A percentile compares a stretch with the other conserved stretches of the same genome.
Evolutionary conservation across 2,329 filamentous ascomycete genomes (phyloP).

Genomic region (Penicillium freii): DNA sequence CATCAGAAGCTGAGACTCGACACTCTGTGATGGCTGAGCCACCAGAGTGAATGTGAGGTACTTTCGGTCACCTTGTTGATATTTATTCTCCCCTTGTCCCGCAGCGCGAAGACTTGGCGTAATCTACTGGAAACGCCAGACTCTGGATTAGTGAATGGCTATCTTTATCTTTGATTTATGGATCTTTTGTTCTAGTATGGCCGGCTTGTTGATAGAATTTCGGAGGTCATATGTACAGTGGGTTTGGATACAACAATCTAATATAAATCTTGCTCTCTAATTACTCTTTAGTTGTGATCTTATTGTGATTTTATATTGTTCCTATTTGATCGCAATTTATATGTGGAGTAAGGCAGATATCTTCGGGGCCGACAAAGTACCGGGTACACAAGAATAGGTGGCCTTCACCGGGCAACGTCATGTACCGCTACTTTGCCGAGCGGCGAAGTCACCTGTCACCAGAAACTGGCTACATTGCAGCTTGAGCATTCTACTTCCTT

Average conservation of each 20-base stretch:
- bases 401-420: slow-evolving; percentile 11
- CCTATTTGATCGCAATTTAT: background rate
- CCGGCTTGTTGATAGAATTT: slow-evolving; percentile 17
- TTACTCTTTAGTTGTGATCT: background rate
- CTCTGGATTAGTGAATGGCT: background rate
- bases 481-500: slow-evolving; percentile 5
- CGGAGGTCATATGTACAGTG: slow-evolving; percentile 14
- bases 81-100: slow-evolving; percentile 4
- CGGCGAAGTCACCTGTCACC: slow-evolving; percentile 26
- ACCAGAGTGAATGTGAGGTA: slow-evolving; percentile 29
- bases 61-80: slow-evolving; percentile 3
- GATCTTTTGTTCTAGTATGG: slow-evolving; percentile 1
- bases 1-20: slow-evolving; percentile 28
- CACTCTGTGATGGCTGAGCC: slow-evolving; percentile 33
- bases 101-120: slow-evolving; percentile 13
- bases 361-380: slow-evolving; percentile 4
- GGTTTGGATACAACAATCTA: slow-evolving; percentile 1
- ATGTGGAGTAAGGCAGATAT: background rate
- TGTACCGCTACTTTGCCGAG: slow-evolving; percentile 22
- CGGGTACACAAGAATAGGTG: slow-evolving; percentile 6
- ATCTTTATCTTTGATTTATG: background rate
- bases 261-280: background rate
- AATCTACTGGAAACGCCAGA: slow-evolving; percentile 5
- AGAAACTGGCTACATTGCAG: slow-evolving; percentile 7
- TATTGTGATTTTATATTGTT: background rate